Percentiles rank a stretch among this genome's conserved stretches.
phyloP scores from a whole-genome alignment of 78 protist genomes.

The Anaeramoeba ignava region DNA sequence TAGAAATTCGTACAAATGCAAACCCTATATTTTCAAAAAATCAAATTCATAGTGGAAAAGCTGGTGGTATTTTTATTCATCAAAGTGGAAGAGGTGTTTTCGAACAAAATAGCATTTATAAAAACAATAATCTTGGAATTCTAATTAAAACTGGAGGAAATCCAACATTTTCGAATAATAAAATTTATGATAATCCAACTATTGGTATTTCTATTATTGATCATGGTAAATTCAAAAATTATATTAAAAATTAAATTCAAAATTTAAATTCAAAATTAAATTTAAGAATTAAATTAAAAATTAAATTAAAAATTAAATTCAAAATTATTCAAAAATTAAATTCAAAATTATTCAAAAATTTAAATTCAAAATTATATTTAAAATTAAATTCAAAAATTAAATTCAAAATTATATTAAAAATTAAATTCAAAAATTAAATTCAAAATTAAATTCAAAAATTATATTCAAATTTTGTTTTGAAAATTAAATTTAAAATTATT shows the following conservation, averaged over 20 bases:
- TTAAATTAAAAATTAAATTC: no score
- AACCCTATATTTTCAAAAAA: neutral
- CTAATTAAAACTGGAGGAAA: neutral
- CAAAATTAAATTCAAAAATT: no score
- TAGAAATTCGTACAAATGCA: neutral
- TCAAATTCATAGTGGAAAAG: neutral
- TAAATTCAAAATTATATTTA: no score
- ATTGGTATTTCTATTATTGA: neutral
- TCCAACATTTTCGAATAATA: neutral
- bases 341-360: no score
- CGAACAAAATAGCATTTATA: neutral
- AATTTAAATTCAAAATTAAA: neutral
- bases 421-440: no score
- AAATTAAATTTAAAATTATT: no score
- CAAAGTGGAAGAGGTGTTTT: neutral
- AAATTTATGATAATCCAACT: neutral
- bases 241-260: neutral
- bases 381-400: no score
- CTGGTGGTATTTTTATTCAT: neutral
- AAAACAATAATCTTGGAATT: neutral
- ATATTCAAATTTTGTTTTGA: no score
- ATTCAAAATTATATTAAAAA: no score
- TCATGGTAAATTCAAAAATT: neutral
- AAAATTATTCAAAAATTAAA: no score
- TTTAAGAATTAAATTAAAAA: neutral